Evolutionary conservation across 495 filamentous ascomycete genomes (phyloP).

Genomic region (Penicillium steckii): DNA sequence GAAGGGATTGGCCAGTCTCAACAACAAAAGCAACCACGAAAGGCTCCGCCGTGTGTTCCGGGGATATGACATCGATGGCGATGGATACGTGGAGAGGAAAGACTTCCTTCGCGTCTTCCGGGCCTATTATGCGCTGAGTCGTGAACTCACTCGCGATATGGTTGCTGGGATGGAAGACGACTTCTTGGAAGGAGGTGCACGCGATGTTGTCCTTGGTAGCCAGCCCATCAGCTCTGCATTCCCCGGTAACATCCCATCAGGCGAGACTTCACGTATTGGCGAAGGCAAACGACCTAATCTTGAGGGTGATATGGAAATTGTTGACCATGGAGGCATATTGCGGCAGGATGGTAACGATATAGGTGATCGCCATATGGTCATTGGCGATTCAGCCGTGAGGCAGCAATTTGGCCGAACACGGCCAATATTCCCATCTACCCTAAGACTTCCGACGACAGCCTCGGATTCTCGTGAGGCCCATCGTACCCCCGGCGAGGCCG

Average conservation of each 20-base stretch:
- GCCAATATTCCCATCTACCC: slow-evolving; percentile 39
- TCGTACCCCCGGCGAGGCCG: not conserved
- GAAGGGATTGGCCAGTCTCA: slow-evolving; percentile 76
- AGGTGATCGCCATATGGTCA: slow-evolving; percentile 45
- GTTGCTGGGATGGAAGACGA: slow-evolving; percentile 80
- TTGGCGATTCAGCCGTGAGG: slow-evolving; percentile 49
- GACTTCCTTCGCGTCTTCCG: slow-evolving; percentile 92
- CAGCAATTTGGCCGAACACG: slow-evolving; percentile 39
- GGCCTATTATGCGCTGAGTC: slow-evolving; percentile 82
- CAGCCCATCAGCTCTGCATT: slow-evolving; percentile 76
- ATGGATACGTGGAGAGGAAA: slow-evolving; percentile 82
- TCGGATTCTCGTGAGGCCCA: slow-evolving; percentile 9
- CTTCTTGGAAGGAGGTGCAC: slow-evolving; percentile 68
- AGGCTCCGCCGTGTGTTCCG: slow-evolving; percentile 74
- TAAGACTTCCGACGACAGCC: slow-evolving; percentile 22
- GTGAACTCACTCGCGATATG: slow-evolving; percentile 81
- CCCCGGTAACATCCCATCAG: slow-evolving; percentile 62
- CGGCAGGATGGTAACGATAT: slow-evolving; percentile 46
- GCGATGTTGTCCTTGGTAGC: slow-evolving; percentile 69
- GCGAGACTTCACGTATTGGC: slow-evolving; percentile 54
- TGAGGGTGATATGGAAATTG: slow-evolving; percentile 61
- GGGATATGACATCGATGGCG: slow-evolving; percentile 86
- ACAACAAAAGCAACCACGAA: slow-evolving; percentile 63
- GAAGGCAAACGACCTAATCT: slow-evolving; percentile 61
- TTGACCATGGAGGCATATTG: slow-evolving; percentile 51